A percentile compares a stretch with the other conserved stretches of the same genome.
phyloP scores from a whole-genome alignment of 2,329 filamentous ascomycete species.

The Capronia coronata region DNA sequence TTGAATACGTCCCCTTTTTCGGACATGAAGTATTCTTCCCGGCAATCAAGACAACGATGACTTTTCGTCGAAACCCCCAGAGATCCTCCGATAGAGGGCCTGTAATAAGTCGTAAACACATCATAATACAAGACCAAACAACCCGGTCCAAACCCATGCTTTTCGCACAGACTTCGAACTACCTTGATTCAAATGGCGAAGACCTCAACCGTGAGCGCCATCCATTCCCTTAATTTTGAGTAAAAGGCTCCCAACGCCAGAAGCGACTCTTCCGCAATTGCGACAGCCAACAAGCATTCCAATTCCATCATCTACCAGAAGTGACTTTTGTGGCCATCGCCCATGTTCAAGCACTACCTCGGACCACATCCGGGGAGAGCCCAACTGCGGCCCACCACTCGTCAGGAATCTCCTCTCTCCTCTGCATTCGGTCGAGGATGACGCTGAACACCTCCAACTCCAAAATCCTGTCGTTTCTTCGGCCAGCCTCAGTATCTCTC shows the following conservation, averaged over 20 bases:
- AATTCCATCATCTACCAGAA: no score
- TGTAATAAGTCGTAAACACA: neutral
- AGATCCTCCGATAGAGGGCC: neutral
- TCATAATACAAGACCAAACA: no score
- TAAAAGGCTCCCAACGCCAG: no score
- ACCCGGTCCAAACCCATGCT: no score
- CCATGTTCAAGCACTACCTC: slow-evolving; percentile 11
- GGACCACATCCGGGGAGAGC: slow-evolving; percentile 39
- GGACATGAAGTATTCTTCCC: neutral
- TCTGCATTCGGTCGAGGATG: slow-evolving; percentile 63
- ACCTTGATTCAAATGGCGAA: no score
- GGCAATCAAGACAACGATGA: neutral
- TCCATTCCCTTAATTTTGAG: no score
- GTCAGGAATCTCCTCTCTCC: slow-evolving; percentile 69
- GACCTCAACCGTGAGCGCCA: no score
- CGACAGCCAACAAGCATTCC: no score
- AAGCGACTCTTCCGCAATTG: no score
- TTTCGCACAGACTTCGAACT: no score
- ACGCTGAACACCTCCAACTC: slow-evolving; percentile 60
- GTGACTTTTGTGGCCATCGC: neutral
- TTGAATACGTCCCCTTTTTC: no score
- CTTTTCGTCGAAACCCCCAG: neutral
- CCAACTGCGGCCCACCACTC: slow-evolving; percentile 73
- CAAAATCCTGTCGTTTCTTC: slow-evolving; percentile 10
- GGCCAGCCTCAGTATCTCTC: slow-evolving; percentile 3